Evolutionary conservation across 2,329 filamentous ascomycete genomes (phyloP).

Genomic region (Alternaria infectoria): DNA sequence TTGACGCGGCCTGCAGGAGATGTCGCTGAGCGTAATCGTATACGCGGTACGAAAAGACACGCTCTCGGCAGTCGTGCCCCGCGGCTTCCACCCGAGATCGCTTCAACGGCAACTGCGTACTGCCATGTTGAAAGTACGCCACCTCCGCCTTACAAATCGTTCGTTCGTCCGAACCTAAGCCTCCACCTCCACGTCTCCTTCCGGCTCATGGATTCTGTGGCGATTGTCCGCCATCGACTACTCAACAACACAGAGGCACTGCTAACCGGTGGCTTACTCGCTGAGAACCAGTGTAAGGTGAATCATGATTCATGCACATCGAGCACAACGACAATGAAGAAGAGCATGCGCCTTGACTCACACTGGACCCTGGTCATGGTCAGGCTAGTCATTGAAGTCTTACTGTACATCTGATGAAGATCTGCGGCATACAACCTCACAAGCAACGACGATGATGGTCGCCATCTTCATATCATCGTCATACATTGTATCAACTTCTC

Average conservation of each 20-base stretch:
- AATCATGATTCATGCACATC: not conserved
- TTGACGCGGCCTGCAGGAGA: constrained; percentile 4
- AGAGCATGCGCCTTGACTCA: not conserved
- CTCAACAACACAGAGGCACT: not conserved
- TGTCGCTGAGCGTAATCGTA: not conserved
- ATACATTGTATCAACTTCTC: not conserved
- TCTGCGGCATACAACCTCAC: not conserved
- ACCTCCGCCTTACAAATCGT: not conserved
- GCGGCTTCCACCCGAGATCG: not conserved
- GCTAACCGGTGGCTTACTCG: not conserved
- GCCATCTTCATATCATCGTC: not conserved
- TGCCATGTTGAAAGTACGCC: not conserved
- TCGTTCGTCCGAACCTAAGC: not conserved
- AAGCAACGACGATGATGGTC: not conserved
- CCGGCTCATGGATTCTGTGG: not conserved
- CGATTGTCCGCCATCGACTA: not conserved
- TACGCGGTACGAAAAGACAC: not conserved
- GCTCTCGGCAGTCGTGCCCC: not conserved
- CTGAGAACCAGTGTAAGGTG: not conserved
- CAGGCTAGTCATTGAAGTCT: not conserved
- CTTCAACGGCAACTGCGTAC: not conserved
- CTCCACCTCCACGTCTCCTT: not conserved
- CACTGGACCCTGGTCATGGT: not conserved
- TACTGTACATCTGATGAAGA: not conserved
- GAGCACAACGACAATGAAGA: not conserved